phyloP scores from a whole-genome alignment of 768 basidiomycete species.

The Mycena polygramma region DNA sequence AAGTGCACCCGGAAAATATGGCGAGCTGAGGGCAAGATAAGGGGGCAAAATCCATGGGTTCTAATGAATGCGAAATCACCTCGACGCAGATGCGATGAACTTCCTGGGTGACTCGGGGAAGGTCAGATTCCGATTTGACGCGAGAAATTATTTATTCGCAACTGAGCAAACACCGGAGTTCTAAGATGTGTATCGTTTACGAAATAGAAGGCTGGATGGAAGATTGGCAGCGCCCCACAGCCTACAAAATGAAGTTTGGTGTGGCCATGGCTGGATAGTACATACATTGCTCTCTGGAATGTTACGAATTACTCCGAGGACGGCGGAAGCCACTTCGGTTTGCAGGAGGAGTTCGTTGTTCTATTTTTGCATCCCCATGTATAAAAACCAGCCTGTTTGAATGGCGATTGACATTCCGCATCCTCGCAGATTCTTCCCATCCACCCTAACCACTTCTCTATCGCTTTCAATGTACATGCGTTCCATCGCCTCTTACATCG shows the following conservation, averaged over 20 bases:
- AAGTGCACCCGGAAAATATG: too few species aligned
- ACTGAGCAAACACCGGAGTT: slow-evolving; percentile 2
- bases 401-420: slow-evolving; percentile 6
- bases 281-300: slow-evolving; percentile 2
- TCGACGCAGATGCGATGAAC: neutral
- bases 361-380: slow-evolving; percentile 5
- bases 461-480: neutral
- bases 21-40: too few species aligned
- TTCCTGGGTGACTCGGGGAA: slow-evolving; percentile 3
- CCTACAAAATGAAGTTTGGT: neutral
- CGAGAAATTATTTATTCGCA: slow-evolving; percentile 5
- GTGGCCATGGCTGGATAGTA: slow-evolving; percentile 1
- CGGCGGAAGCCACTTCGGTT: slow-evolving; percentile 1
- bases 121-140: slow-evolving; percentile 6
- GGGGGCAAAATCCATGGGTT: too few species aligned
- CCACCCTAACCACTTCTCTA: neutral
- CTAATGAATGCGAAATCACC: too few species aligned
- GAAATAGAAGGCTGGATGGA: slow-evolving; percentile 4
- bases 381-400: slow-evolving; percentile 8
- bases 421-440: slow-evolving; percentile 4
- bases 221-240: too few species aligned
- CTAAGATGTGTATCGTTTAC: slow-evolving; percentile 5
- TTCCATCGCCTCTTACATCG: slow-evolving; percentile 5
- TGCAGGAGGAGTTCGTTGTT: slow-evolving; percentile 6
- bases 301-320: slow-evolving; percentile 4